Percentiles rank a stretch among this genome's conserved stretches.
phyloP scores from a whole-genome alignment of 805 yeast genomes.

The Saturnispora ahearnii region DNA sequence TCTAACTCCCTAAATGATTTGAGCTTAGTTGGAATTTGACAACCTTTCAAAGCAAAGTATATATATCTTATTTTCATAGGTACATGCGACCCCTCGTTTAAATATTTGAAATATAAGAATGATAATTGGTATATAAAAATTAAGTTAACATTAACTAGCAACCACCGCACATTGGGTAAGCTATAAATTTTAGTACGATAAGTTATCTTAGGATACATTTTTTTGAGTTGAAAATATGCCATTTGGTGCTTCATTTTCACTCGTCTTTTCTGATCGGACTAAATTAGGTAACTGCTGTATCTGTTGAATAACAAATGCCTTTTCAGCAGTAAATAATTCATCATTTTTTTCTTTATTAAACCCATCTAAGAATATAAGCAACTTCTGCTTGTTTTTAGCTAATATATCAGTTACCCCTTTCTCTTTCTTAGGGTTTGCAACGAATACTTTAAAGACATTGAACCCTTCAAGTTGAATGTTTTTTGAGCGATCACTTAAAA shows the following conservation, averaged over 20 bases:
- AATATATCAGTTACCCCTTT: conserved; percentile 74
- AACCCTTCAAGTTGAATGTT: conserved; percentile 87
- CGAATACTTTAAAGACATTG: conserved; percentile 86
- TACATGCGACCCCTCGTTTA: background rate
- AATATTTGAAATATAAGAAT: background rate
- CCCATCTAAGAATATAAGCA: conserved; percentile 56
- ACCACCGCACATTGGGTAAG: background rate
- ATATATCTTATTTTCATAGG: too few species aligned
- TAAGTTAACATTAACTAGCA: background rate
- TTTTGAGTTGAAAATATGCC: background rate
- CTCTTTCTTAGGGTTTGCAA: conserved; percentile 90
- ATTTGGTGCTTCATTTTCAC: conserved; percentile 4
- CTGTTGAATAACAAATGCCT: conserved; percentile 67
- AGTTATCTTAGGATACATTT: background rate
- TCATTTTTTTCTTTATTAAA: conserved; percentile 53
- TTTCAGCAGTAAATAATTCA: conserved; percentile 63
- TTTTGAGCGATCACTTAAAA: conserved; percentile 80
- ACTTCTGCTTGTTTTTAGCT: conserved; percentile 71
- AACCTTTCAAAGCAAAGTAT: too few species aligned
- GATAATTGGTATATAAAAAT: background rate
- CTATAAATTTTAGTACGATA: background rate
- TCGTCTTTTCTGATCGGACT: conserved; percentile 11
- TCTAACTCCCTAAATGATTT: background rate
- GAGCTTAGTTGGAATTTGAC: background rate
- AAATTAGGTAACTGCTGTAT: conserved; percentile 65